Conservation (phyloP, 306 rosid genomes). For the Phaseolus lunatus region DNA sequence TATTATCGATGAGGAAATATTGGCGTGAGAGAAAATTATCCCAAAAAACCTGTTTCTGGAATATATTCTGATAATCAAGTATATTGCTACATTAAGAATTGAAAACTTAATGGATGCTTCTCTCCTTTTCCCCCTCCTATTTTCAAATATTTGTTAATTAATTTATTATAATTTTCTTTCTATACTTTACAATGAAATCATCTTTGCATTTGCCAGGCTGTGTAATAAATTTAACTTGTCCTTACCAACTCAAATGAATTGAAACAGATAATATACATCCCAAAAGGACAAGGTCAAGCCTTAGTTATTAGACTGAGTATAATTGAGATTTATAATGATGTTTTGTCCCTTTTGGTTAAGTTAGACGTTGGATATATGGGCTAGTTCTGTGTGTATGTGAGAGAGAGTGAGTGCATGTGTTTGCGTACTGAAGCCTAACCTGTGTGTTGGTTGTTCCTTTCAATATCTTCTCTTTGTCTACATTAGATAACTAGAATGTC, state of each 20-base stretch:
- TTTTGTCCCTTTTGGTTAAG: slow-evolving; percentile 6
- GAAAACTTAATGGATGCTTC: neutral
- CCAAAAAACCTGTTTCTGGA: neutral
- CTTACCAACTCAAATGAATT: neutral
- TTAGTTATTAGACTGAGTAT: neutral
- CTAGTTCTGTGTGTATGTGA: neutral
- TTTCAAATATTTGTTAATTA: neutral
- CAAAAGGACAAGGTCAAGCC: neutral
- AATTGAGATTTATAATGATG: neutral
- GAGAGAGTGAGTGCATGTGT: neutral
- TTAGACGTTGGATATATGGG: neutral
- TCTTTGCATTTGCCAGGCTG: neutral
- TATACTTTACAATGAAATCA: neutral
- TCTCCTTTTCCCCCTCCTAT: neutral
- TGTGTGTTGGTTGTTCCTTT: neutral
- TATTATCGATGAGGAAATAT: neutral
- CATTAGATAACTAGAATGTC: slow-evolving; percentile 1
- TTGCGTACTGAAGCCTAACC: neutral
- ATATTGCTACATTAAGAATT: slow-evolving; percentile 1
- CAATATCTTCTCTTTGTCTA: neutral
- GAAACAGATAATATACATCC: neutral
- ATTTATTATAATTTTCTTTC: neutral
- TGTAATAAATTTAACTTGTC: neutral
- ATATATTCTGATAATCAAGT: slow-evolving; percentile 23
- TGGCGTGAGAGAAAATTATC: slow-evolving; percentile 1